phyloP scores from a whole-genome alignment of 139 green algal genomes.

The Eudorina sp. region DNA sequence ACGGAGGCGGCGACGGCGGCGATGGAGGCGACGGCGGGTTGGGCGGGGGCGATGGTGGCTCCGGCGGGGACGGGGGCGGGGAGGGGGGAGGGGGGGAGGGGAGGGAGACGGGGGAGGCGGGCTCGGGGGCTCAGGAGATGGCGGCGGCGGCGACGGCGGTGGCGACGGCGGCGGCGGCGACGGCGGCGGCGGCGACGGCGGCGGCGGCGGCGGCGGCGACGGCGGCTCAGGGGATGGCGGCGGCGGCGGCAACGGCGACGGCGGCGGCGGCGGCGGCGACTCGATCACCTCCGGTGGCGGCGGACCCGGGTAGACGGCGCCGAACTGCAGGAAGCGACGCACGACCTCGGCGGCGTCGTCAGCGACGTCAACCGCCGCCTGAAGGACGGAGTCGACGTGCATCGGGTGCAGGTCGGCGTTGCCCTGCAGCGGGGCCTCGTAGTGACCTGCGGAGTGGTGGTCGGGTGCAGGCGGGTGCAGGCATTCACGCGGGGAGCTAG shows the following conservation, averaged over 20 bases:
- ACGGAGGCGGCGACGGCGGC: neutral
- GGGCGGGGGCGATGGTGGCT: neutral
- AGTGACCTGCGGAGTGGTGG: slow-evolving; percentile 7
- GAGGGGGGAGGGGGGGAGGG: neutral
- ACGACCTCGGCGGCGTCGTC: slow-evolving; percentile 29
- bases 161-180: neutral
- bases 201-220: neutral
- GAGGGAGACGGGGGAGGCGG: neutral
- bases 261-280: neutral
- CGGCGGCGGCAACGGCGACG: neutral
- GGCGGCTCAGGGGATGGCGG: neutral
- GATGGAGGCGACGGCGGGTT: neutral
- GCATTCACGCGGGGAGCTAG: too few relatives aligned
- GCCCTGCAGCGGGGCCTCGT: neutral
- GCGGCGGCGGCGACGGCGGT: neutral
- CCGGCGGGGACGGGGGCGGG: neutral
- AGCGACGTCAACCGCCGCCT: neutral
- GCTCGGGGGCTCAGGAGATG: neutral
- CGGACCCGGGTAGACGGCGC: neutral
- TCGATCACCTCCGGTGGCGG: neutral
- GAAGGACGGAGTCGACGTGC: neutral
- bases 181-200: neutral
- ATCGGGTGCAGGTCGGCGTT: neutral
- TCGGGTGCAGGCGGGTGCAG: too few relatives aligned
- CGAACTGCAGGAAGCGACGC: slow-evolving; percentile 26